phyloP scores from a whole-genome alignment of 768 basidiomycete species.

The Kwoniella bestiolae region DNA sequence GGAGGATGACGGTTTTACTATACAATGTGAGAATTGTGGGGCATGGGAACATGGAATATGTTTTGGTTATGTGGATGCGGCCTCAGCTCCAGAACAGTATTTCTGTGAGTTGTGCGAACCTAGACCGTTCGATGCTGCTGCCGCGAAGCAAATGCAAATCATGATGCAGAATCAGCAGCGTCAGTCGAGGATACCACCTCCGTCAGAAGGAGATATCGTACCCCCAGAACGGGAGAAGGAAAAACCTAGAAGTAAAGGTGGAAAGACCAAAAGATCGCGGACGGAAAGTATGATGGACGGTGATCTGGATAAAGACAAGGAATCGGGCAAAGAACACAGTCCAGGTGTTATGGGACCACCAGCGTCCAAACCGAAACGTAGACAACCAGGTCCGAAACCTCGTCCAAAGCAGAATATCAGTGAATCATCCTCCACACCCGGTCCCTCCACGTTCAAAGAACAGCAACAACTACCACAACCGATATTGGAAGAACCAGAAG shows the following conservation, averaged over 20 bases:
- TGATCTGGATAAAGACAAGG: slow-evolving; percentile 17
- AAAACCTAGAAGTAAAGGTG: slow-evolving; percentile 25
- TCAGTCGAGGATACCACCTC: neutral
- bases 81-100: slow-evolving; percentile 58
- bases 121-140: slow-evolving; percentile 34
- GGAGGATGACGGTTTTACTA: slow-evolving; percentile 81
- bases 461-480: slow-evolving; percentile 23
- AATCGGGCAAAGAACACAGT: slow-evolving; percentile 32
- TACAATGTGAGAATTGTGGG: slow-evolving; percentile 80
- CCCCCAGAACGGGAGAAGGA: slow-evolving; percentile 22
- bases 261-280: slow-evolving; percentile 35
- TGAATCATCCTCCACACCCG: slow-evolving; percentile 13
- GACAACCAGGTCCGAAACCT: slow-evolving; percentile 32
- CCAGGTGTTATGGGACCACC: slow-evolving; percentile 50
- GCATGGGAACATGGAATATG: slow-evolving; percentile 86
- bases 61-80: slow-evolving; percentile 65
- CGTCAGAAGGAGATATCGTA: neutral
- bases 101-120: slow-evolving; percentile 72
- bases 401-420: slow-evolving; percentile 13
- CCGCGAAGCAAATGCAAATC: slow-evolving; percentile 28
- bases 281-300: slow-evolving; percentile 35
- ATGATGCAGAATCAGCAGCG: slow-evolving; percentile 21
- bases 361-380: slow-evolving; percentile 37
- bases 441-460: slow-evolving; percentile 22
- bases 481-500: slow-evolving; percentile 32